A percentile compares a stretch with the other conserved stretches of the same genome.
These are phyloP conservation scores for Xylariaceae sp. DNA, from an alignment of 2,329 filamentous ascomycete species.

Conservation along the genomic window DNA sequence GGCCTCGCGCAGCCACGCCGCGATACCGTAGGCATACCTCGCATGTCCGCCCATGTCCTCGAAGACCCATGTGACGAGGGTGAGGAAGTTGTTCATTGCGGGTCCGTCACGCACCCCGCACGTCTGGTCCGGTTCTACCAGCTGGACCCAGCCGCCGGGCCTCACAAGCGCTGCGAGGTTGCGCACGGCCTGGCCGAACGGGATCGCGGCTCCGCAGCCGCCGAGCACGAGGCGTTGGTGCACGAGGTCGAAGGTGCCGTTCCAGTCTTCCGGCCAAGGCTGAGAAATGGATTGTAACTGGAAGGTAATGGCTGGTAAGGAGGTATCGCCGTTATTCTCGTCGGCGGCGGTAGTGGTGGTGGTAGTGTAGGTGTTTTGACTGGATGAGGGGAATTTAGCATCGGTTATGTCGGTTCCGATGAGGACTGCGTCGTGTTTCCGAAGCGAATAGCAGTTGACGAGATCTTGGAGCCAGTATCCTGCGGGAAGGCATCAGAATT, in stretches of 20 bases:
- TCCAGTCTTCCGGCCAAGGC: conserved; percentile 2
- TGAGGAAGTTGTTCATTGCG: conserved; percentile 1
- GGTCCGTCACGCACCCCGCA: neutral
- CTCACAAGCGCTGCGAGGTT: conserved; percentile 3
- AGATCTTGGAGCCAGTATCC: neutral
- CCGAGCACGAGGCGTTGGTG: conserved; percentile 1
- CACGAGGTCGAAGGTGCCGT: neutral
- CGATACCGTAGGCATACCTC: neutral
- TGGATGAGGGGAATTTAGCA: neutral
- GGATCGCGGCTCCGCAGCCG: neutral
- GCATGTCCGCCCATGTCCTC: neutral
- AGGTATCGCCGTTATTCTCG: neutral
- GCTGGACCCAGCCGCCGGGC: conserved; percentile 7
- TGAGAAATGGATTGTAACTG: conserved; percentile 1
- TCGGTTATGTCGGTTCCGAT: conserved; percentile 1
- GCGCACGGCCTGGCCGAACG: neutral
- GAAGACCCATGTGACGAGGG: neutral
- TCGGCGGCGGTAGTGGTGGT: too few species aligned
- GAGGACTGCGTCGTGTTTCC: neutral
- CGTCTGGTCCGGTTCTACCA: conserved; percentile 3
- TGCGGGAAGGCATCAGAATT: too few species aligned
- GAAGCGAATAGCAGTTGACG: neutral
- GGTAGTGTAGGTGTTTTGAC: too few species aligned
- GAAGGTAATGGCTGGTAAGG: neutral
- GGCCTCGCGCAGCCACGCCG: neutral